Base-by-base conservation (phyloP, 179 eudicot species). In the Nepenthes alata region DNA sequence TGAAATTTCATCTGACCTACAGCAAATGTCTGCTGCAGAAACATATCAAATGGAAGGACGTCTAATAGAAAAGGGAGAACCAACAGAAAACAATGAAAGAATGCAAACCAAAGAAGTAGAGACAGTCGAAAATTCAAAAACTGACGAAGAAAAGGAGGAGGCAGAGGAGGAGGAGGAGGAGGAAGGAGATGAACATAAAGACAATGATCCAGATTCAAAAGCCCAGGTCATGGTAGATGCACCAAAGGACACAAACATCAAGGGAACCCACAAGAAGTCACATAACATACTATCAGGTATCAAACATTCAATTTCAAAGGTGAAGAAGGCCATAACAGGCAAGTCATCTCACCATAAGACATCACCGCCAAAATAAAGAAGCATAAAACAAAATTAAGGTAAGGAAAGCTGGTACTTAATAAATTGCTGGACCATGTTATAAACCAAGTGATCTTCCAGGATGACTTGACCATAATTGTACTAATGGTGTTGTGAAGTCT, bases 281-380 rank as follows among this genome's bases (percentile, higher is more conserved):
- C 82, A 77, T 25, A 79, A 75, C 67, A 68, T 87, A 75, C 70
- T 87, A 41, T 80, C 84, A 47, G 86, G 95, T 9, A 86, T 85
- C 73, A 87, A 87, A 61, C 84, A 85, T 63, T 87, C 91, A 37
- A 75, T 87, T 58, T 79, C 91, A 41, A 85, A 87, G 76, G 88
- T 87, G 62, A 87, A 85, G 72, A 87, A 85, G 65, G 91, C 75
- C 62, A 80, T 87, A 49, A 75, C 82, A 35, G 86, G 91, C 58
- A 80, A 86, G 65, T 77, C 91, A 48, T 61, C 84, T 54, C 78
- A 80, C 57, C 74, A 78, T 59, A 87, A 72, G 81, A 61, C 64
- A 72, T 34, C 73, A 71, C 78, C 81, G 60, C 81, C 72, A 60
- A 80, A 75, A 55, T 62, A 51, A 70, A 61, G 13, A 73, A 73